Evolutionary conservation across 768 basidiomycete genomes (phyloP), one percentile per base, ranked within the genome.

Genomic region (Leccinum subgranulosum): DNA sequence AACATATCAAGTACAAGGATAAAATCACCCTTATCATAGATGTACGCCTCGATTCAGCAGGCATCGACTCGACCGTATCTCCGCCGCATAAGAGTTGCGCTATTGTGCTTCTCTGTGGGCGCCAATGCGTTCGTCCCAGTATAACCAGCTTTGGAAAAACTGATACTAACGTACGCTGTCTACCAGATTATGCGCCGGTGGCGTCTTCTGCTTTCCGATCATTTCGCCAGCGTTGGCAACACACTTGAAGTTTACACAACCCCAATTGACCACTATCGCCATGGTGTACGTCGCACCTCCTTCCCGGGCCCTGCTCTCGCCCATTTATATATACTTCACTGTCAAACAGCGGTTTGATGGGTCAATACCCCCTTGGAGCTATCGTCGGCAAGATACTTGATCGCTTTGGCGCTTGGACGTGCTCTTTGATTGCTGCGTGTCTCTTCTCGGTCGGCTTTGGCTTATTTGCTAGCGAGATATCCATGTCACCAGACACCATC

Each of bases 161-260:
- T 25, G 28, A 34, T 15, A 27, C 36, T 53, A 36, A 64, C 17
- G 8, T 2, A 45, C 3, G 27, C 21, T 46, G 10, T 19, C 33
- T 23, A 1, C 29, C 57, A 91, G 90, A n/a, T 70, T 91, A 59
- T 86, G 79, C 60, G 87, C 88, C 0, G 90, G 89, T n/a, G 88
- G 86, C 31, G 81, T 92, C 58, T 90, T 90, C 74, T 86, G 81
- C 48, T 91, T 92, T 66, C 88, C 91, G 19, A 76, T 92, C 6
- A 73, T 92, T 41, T 84, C 90, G 1, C 85, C 90, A 7, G 75
- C 79, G 1, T 68, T 92, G 56, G 82, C 81, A 4, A 67, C 76
- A 19, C 80, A 80, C 62, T 74, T 84, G 64, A 84, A 84, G 66
- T 75, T 92, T 53, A 81, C 81, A 11, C 90, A 92, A 66, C 83